Base-by-base conservation (phyloP, 129 eudicot genomes). In the Saussurea involucrata region DNA sequence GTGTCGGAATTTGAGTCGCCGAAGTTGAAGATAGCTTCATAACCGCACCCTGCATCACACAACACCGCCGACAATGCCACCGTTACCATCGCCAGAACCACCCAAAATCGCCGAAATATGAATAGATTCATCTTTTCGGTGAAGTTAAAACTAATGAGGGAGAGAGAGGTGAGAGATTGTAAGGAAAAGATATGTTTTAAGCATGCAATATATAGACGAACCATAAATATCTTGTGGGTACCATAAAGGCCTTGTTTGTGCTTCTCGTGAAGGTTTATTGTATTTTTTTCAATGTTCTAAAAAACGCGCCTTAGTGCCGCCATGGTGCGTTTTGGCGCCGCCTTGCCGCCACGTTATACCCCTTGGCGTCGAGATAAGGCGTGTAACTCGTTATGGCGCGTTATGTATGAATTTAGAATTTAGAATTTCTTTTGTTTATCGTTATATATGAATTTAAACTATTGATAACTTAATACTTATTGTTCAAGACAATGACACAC, bases 1-100 rank as follows among this genome's bases (percentile, higher is more conserved):
- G 98, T 95, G 60, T 95, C 98, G 0, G 98, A 76, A 68, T 95
- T 95, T 6, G 98, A 95, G 82, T 95, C 97, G 0, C 98, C 98
- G 31, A 95, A 95, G 80, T 91, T 95, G 83, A 95, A 95, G 68
- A 95, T 95, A 2, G 87, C 98, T 81, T 87, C 85, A 58, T 82
- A 89, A 0, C 73, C 83, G 60, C 98, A 95, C 76, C 82, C 85
- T 31, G 89, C 86, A 21, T 80, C 84, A 73, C 85, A 74, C 12
- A 17, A 17, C 3, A 29, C 9, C 31, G 58, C 81, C 61, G 63
- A 33, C 31, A 81, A 31, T 74, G 83, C 87, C 82, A 73, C 55
- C 8, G 76, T 0, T 2, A 82, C 71, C 58, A 68, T 80, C 81
- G 36, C 81, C 72, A 34, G 34, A 71, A 75, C 77, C 22, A 73